Conservation (phyloP, 768 basidiomycete species). For the Tephrocybe sp. region DNA sequence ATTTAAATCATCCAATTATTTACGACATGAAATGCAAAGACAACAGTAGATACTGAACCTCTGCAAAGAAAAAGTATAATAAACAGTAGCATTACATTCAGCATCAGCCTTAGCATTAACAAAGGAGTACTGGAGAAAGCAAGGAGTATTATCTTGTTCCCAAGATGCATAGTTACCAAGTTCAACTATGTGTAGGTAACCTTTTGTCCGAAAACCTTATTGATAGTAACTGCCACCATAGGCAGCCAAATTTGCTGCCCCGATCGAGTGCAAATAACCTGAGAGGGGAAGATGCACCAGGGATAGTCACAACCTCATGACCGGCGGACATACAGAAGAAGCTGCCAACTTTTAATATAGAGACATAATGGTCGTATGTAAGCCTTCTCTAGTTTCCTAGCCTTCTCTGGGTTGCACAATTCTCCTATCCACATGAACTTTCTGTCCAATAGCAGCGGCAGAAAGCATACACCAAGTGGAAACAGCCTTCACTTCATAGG, state of each 20-base stretch:
- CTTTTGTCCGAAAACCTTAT: constrained; percentile 27
- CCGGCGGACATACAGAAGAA: no score
- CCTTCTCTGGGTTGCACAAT: no score
- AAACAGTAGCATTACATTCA: constrained; percentile 30
- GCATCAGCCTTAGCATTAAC: constrained; percentile 26
- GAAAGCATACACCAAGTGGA: no score
- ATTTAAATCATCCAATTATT: no score
- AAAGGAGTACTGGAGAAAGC: constrained; percentile 9
- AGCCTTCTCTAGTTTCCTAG: no score
- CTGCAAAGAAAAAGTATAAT: constrained; percentile 35
- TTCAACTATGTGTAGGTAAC: constrained; percentile 14
- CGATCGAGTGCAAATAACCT: no score
- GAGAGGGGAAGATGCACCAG: constrained; percentile 16
- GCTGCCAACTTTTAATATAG: no score
- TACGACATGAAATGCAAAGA: neutral
- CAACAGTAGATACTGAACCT: constrained; percentile 30
- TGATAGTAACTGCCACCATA: constrained; percentile 31
- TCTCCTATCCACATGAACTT: no score
- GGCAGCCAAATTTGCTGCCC: constrained; percentile 27
- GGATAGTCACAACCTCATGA: constrained; percentile 25
- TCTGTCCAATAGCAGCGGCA: no score
- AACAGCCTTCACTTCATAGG: no score
- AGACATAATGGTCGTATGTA: no score
- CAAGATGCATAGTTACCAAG: no score
- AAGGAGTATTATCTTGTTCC: neutral